Evolutionary conservation across 352 stramenopile genomes (phyloP).

Genomic region (Pythium plurisporium): DNA sequence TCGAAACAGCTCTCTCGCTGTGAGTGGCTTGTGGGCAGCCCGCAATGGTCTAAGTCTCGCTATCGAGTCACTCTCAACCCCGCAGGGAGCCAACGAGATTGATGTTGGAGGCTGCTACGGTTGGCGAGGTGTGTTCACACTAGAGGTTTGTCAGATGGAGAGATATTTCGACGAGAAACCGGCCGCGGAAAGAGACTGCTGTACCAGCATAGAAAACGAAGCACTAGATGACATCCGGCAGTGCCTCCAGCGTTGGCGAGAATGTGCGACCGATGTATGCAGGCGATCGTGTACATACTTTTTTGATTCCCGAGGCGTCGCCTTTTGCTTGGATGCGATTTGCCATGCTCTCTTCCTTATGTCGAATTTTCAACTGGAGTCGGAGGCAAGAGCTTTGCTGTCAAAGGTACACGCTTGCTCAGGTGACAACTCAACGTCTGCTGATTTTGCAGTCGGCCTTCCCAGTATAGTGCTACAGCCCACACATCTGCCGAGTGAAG

Average conservation of each 20-base stretch:
- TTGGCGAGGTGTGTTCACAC: constrained; percentile 52
- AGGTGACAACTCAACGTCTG: background rate
- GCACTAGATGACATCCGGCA: constrained; percentile 44
- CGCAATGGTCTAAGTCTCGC: constrained; percentile 23
- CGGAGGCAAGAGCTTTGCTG: constrained; percentile 10
- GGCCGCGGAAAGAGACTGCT: background rate
- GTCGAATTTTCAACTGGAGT: constrained; percentile 43
- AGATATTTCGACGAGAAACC: background rate
- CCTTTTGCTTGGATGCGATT: constrained; percentile 42
- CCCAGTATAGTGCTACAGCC: constrained; percentile 30
- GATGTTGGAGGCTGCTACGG: constrained; percentile 50
- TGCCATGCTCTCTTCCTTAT: constrained; percentile 53
- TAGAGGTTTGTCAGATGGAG: constrained; percentile 40
- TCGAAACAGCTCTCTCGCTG: background rate
- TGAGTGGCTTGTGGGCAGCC: background rate
- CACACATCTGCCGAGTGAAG: background rate
- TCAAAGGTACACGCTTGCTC: background rate
- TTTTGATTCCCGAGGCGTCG: constrained; percentile 29
- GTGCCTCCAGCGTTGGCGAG: constrained; percentile 35
- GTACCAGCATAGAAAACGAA: constrained; percentile 25
- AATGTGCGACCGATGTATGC: background rate
- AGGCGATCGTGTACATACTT: constrained; percentile 13
- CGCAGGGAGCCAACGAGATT: background rate
- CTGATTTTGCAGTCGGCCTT: constrained; percentile 1
- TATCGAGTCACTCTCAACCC: constrained; percentile 18